These are phyloP conservation scores for Xylaria sp. DNA, from an alignment of 2,329 filamentous ascomycete genomes.

Conservation along the genomic window DNA sequence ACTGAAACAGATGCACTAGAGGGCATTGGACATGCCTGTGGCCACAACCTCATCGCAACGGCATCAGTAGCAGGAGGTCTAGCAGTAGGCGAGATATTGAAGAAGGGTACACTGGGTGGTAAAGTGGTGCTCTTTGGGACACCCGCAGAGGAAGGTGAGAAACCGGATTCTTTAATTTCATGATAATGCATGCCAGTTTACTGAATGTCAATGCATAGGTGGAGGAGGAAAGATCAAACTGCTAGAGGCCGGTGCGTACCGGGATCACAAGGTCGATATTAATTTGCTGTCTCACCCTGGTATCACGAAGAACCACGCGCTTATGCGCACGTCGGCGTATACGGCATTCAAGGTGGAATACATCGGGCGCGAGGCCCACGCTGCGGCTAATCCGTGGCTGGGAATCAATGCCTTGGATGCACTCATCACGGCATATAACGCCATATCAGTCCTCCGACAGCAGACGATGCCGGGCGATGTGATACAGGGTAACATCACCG, in stretches of 20 bases:
- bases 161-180: neutral
- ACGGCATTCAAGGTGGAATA: constrained; percentile 62
- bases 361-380: constrained; percentile 66
- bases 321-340: constrained; percentile 65
- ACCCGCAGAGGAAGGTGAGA: constrained; percentile 62
- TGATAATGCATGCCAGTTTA: neutral
- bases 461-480: constrained; percentile 64
- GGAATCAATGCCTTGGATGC: constrained; percentile 71
- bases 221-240: constrained; percentile 63
- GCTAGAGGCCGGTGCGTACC: constrained; percentile 58
- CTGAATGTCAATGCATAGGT: constrained; percentile 43
- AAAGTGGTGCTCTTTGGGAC: constrained; percentile 62
- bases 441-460: constrained; percentile 64
- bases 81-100: constrained; percentile 59
- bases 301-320: constrained; percentile 56
- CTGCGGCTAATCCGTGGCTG: constrained; percentile 67
- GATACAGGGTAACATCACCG: constrained; percentile 63
- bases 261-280: constrained; percentile 53
- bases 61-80: constrained; percentile 60
- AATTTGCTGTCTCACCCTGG: constrained; percentile 58
- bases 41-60: constrained; percentile 65
- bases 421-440: constrained; percentile 60
- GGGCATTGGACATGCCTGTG: constrained; percentile 64
- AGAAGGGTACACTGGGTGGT: constrained; percentile 55
- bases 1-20: constrained; percentile 58